Base-by-base conservation (phyloP, 345 rosid species). In the Syzygium grande region DNA sequence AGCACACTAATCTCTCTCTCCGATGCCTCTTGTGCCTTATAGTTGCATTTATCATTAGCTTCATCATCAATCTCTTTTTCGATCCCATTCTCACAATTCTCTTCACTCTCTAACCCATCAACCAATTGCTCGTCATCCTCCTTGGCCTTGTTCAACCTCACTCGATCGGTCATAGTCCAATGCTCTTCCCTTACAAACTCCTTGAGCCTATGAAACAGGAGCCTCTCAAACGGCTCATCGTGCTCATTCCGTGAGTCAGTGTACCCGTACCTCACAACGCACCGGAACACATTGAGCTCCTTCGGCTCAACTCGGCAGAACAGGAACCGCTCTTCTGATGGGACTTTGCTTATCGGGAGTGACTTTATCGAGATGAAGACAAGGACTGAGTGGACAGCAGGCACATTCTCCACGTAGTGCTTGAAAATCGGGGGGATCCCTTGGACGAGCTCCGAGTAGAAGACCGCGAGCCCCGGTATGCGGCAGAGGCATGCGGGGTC, bases 251-350 rank as follows among this genome's bases (percentile, higher is more conserved):
- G 51, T 8, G 88, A 52, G 29, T 93, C 94, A 1, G 77, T 90
- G 87, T 93, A 94, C 5, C 95, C 94, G 4, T 93, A 92, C 54
- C 96, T 88, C 43, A 89, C 95, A 1, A 93, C 87, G 51, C 96
- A 94, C 4, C 89, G 84, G 83, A 90, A 91, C 15, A 93, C 86
- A 34, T 89, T 86, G 11, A 92, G 85, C 34, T 88, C 93, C 7
- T 49, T 59, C 0, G 91, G 91, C 5, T 88, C 88, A 14, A 91
- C 91, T 55, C 94, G 56, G 3, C 91, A 84, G 38, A 93, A 94
- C 52, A 91, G 55, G 84, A 91, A 92, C 49, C 94, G 87, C 65
- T 93, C 94, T 23, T 88, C 92, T 0, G 12, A 4, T 0, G 92
- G 88, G 17, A 93, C 93, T 86, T 87, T 89, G 87, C 90, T 89